Evolutionary conservation across 2,329 filamentous ascomycete species (phyloP).

Genomic region (Anthostomella pinea): DNA sequence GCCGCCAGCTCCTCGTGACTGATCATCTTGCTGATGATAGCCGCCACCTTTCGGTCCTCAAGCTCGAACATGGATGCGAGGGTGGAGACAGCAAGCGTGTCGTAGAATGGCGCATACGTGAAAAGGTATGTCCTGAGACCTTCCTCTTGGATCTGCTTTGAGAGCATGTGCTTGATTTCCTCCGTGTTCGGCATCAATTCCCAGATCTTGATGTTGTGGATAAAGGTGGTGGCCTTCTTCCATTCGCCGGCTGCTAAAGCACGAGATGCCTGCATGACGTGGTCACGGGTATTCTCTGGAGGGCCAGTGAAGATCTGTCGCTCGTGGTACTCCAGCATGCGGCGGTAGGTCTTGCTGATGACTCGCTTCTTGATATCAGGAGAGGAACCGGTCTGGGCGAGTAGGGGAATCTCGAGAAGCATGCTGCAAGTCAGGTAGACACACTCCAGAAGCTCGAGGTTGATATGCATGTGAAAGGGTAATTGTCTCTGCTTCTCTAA

Average conservation of each 20-base stretch:
- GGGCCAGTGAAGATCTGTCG: slow-evolving; percentile 98
- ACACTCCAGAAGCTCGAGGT: slow-evolving; percentile 95
- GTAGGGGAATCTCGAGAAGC: slow-evolving; percentile 95
- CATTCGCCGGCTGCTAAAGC: slow-evolving; percentile 95
- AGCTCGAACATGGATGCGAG: slow-evolving; percentile 95
- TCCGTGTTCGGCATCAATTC: slow-evolving; percentile 91
- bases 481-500: slow-evolving; percentile 96
- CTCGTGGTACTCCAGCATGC: slow-evolving; percentile 99
- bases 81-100: slow-evolving; percentile 84
- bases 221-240: slow-evolving; percentile 93
- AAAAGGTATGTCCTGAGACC: slow-evolving; percentile 97
- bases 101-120: slow-evolving; percentile 98
- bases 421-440: slow-evolving; percentile 99
- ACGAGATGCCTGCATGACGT: slow-evolving; percentile 99
- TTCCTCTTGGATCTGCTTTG: slow-evolving; percentile 97
- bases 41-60: slow-evolving; percentile 83
- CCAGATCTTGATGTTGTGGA: slow-evolving; percentile 99
- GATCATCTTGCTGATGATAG: slow-evolving; percentile 98
- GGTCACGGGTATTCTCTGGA: slow-evolving; percentile 97
- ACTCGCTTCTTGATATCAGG: slow-evolving; percentile 96
- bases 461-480: slow-evolving; percentile 99
- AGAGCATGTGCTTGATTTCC: slow-evolving; percentile 95
- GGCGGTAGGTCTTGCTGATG: slow-evolving; percentile 98
- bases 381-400: slow-evolving; percentile 94
- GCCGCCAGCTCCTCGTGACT: slow-evolving; percentile 97